Evolutionary conservation across 2,329 filamentous ascomycete genomes (phyloP).

Genomic region (Diaporthe eres): DNA sequence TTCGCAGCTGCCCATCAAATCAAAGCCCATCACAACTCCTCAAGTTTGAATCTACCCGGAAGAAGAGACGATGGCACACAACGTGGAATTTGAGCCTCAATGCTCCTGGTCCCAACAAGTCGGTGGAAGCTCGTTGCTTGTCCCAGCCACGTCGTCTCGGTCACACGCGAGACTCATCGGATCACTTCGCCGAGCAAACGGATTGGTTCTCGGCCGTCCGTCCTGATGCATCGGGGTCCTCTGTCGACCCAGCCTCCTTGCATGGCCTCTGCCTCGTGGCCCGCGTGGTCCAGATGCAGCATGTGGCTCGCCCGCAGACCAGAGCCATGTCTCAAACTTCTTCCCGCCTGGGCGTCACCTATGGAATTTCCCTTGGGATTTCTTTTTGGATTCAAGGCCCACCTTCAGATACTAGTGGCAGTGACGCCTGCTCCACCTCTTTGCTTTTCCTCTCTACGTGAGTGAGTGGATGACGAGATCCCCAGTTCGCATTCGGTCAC

Average conservation of each 20-base stretch:
- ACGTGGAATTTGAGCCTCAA: slow-evolving; percentile 15
- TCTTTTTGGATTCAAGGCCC: slow-evolving; percentile 3
- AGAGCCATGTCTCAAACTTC: slow-evolving; percentile 32
- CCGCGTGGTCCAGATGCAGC: slow-evolving; percentile 16
- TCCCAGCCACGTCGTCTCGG: slow-evolving; percentile 26
- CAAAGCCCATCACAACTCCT: neutral
- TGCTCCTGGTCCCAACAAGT: slow-evolving; percentile 7
- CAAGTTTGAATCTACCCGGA: neutral
- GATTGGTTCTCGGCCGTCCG: slow-evolving; percentile 8
- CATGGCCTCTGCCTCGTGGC: slow-evolving; percentile 12
- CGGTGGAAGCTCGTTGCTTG: slow-evolving; percentile 17
- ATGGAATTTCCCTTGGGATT: neutral
- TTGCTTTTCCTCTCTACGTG: slow-evolving; percentile 6
- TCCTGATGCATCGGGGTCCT: neutral
- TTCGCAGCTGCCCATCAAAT: neutral
- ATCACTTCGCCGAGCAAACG: neutral
- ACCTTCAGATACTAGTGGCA: slow-evolving; percentile 16
- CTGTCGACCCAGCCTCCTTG: slow-evolving; percentile 1
- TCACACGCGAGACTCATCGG: slow-evolving; percentile 1
- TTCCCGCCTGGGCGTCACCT: slow-evolving; percentile 17
- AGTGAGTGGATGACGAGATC: slow-evolving; percentile 3
- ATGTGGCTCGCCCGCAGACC: slow-evolving; percentile 10
- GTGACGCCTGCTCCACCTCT: neutral
- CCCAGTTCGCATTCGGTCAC: neutral
- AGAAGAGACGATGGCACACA: neutral